Evolutionary conservation across 768 basidiomycete genomes (phyloP).

Genomic region (Pholiota conissans): DNA sequence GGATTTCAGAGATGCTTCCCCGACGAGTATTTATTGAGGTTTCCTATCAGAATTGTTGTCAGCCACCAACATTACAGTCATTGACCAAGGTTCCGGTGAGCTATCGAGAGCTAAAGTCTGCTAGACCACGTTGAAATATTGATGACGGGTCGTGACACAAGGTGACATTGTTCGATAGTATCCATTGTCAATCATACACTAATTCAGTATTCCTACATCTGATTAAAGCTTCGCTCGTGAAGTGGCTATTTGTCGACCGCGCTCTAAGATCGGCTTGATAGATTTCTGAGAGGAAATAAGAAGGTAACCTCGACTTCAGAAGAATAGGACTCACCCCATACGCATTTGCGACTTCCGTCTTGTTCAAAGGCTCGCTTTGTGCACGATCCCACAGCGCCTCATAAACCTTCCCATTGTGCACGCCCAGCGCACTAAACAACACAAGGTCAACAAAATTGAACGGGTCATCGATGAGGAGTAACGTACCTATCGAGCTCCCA

Average conservation of each 20-base stretch:
- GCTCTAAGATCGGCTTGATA: constrained; percentile 52
- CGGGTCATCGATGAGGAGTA: background rate
- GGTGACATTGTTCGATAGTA: too few relatives aligned
- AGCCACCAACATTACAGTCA: too few relatives aligned
- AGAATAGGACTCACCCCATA: constrained; percentile 45
- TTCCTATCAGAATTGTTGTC: too few relatives aligned
- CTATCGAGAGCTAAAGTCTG: too few relatives aligned
- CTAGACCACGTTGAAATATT: too few relatives aligned
- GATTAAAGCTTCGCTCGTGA: constrained; percentile 32
- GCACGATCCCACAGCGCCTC: constrained; percentile 63
- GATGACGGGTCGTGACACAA: too few relatives aligned
- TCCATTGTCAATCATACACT: background rate
- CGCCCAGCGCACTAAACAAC: constrained; percentile 54
- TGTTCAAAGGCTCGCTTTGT: constrained; percentile 61
- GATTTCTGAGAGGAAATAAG: constrained; percentile 30
- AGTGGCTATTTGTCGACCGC: constrained; percentile 41
- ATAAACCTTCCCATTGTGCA: constrained; percentile 64
- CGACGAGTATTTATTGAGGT: background rate
- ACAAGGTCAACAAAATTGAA: background rate
- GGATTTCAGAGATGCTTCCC: background rate
- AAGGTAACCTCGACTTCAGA: background rate
- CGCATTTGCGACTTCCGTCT: constrained; percentile 47
- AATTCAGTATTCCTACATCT: background rate
- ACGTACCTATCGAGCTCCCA: constrained; percentile 71
- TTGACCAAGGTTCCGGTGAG: too few relatives aligned